Evolutionary conservation across 192 early-diverging fungal genomes (phyloP).

Genomic region (Dispira parvispora): DNA sequence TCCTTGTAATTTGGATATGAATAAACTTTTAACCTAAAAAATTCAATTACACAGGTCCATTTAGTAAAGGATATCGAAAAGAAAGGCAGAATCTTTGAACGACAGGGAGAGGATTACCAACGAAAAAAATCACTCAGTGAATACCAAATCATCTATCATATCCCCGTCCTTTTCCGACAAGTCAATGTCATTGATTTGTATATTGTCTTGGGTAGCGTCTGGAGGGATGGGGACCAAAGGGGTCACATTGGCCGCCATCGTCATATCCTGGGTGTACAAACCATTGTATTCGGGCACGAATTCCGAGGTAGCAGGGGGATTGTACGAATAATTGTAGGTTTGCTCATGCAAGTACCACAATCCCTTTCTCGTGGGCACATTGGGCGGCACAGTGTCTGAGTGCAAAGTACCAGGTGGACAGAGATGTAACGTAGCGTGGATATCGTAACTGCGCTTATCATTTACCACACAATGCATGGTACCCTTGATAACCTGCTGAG

Average conservation of each 20-base stretch:
- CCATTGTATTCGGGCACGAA: conserved; percentile 1
- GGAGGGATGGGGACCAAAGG: neutral
- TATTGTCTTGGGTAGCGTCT: too few relatives aligned
- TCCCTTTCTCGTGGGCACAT: conserved; percentile 34
- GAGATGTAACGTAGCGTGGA: conserved; percentile 46
- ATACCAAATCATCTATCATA: too few relatives aligned
- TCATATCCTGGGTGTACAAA: conserved; percentile 6
- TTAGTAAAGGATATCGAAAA: too few relatives aligned
- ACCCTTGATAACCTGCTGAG: conserved; percentile 68
- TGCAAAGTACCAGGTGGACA: conserved; percentile 19
- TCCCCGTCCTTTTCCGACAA: too few relatives aligned
- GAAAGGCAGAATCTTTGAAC: too few relatives aligned
- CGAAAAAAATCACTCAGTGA: too few relatives aligned
- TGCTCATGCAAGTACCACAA: conserved; percentile 90
- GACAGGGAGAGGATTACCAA: too few relatives aligned
- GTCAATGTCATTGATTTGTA: too few relatives aligned
- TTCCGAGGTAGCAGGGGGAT: conserved; percentile 14
- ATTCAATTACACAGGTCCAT: too few relatives aligned
- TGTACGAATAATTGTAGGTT: conserved; percentile 60
- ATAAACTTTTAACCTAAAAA: too few relatives aligned
- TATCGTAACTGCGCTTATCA: conserved; percentile 78
- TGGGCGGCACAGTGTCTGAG: conserved; percentile 20
- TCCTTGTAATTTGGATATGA: too few relatives aligned
- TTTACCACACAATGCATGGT: conserved; percentile 77
- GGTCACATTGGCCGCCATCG: neutral